phyloP scores from a whole-genome alignment of 1,139 yeast genomes.

The Blastobotrys petasosporus region DNA sequence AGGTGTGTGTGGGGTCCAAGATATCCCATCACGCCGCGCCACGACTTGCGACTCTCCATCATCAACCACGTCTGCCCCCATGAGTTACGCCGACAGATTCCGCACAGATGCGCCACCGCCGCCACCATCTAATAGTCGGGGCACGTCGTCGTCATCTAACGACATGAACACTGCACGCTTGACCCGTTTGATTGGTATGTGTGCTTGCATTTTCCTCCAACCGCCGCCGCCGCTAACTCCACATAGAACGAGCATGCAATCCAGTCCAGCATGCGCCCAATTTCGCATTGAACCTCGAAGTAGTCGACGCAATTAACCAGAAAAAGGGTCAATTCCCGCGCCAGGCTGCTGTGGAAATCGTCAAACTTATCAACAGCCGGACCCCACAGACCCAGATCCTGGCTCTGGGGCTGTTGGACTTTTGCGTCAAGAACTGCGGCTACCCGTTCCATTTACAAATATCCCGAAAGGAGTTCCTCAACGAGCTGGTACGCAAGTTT shows the following conservation, averaged over 20 bases:
- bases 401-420: conserved; percentile 63
- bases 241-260: conserved; percentile 75
- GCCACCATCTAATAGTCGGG: conserved; percentile 8
- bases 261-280: conserved; percentile 84
- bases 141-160: conserved; percentile 11
- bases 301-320: conserved; percentile 87
- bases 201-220: not conserved
- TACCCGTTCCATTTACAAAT: conserved; percentile 94
- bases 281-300: conserved; percentile 79
- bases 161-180: conserved; percentile 22
- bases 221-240: conserved; percentile 3
- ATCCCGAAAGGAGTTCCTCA: conserved; percentile 87
- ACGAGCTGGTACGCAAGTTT: conserved; percentile 85
- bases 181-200: conserved; percentile 25
- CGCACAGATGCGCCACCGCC: conserved; percentile 28
- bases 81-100: conserved; percentile 36
- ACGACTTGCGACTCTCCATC: no score
- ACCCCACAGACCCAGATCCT: conserved; percentile 71
- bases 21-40: no score
- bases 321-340: conserved; percentile 89
- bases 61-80: not conserved
- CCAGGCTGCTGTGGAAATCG: conserved; percentile 91
- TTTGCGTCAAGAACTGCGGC: conserved; percentile 94
- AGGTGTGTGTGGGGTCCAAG: no score
- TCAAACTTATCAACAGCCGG: conserved; percentile 71